Conservation (phyloP, 148 eudicot species). For the Pouteria glomerata region DNA sequence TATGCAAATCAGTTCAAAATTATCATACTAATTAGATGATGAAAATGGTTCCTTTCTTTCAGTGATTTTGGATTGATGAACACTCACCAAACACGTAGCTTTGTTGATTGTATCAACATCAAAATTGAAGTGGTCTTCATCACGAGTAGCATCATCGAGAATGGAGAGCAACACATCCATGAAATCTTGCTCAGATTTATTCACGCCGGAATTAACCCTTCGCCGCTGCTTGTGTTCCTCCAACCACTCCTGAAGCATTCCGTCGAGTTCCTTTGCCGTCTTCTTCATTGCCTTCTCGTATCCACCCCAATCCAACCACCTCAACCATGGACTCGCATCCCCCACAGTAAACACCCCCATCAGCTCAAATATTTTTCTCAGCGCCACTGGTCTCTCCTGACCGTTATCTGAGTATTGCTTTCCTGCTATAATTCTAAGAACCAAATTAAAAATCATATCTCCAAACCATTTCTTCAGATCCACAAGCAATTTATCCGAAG, state of each 20-base stretch:
- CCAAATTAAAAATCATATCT: too few relatives aligned
- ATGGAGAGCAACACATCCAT: background rate
- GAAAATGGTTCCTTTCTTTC: too few relatives aligned
- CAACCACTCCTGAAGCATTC: background rate
- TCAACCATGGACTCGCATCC: slow-evolving; percentile 17
- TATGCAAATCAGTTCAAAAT: too few relatives aligned
- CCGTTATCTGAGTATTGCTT: too few relatives aligned
- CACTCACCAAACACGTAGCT: too few relatives aligned
- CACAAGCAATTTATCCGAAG: too few relatives aligned
- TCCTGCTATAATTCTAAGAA: too few relatives aligned
- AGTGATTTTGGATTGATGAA: background rate
- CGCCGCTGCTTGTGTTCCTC: slow-evolving; percentile 10
- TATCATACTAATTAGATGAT: too few relatives aligned
- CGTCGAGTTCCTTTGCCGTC: slow-evolving; percentile 5
- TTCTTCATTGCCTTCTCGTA: slow-evolving; percentile 17
- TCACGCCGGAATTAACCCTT: background rate
- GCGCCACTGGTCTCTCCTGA: too few relatives aligned
- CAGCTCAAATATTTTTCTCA: slow-evolving; percentile 13
- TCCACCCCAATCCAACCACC: slow-evolving; percentile 18
- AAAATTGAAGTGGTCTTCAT: background rate
- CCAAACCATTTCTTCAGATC: too few relatives aligned
- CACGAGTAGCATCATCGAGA: background rate
- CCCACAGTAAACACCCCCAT: slow-evolving; percentile 11
- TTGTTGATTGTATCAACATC: too few relatives aligned
- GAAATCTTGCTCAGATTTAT: background rate